Conservation (phyloP, 352 stramenopile genomes). For the Peronospora belbahrii region DNA sequence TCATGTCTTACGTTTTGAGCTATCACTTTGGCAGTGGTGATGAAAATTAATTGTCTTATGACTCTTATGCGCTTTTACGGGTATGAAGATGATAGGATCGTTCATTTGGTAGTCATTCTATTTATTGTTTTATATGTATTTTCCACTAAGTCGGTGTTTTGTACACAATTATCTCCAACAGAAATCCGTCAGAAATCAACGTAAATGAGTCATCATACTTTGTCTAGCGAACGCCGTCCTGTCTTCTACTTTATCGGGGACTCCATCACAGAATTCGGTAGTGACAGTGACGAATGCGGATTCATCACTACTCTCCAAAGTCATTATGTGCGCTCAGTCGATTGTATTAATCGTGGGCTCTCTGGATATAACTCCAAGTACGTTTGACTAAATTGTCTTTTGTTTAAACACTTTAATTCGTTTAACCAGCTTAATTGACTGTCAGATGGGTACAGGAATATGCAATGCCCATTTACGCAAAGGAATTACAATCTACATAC, state of each 20-base stretch:
- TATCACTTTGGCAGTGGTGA: too few relatives aligned
- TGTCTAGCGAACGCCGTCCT: constrained; percentile 25
- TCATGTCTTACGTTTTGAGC: too few relatives aligned
- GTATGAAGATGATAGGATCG: too few relatives aligned
- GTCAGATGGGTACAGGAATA: constrained; percentile 30
- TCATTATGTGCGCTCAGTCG: constrained; percentile 42
- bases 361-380: constrained; percentile 54
- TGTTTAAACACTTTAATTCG: not conserved
- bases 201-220: too few relatives aligned
- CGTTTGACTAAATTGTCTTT: not conserved
- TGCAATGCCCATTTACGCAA: constrained; percentile 23
- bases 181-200: too few relatives aligned
- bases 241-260: constrained; percentile 48
- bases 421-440: not conserved
- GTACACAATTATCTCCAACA: too few relatives aligned
- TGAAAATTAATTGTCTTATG: too few relatives aligned
- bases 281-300: constrained; percentile 26
- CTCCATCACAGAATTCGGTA: constrained; percentile 52
- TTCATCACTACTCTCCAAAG: constrained; percentile 41
- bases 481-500: constrained; percentile 31
- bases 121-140: too few relatives aligned
- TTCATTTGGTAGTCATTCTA: too few relatives aligned
- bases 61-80: too few relatives aligned
- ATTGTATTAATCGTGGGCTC: constrained; percentile 48
- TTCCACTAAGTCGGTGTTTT: too few relatives aligned